Evolutionary conservation across 1,284 basidiomycete genomes (phyloP).

Genomic region (Gymnopus androsaceus): DNA sequence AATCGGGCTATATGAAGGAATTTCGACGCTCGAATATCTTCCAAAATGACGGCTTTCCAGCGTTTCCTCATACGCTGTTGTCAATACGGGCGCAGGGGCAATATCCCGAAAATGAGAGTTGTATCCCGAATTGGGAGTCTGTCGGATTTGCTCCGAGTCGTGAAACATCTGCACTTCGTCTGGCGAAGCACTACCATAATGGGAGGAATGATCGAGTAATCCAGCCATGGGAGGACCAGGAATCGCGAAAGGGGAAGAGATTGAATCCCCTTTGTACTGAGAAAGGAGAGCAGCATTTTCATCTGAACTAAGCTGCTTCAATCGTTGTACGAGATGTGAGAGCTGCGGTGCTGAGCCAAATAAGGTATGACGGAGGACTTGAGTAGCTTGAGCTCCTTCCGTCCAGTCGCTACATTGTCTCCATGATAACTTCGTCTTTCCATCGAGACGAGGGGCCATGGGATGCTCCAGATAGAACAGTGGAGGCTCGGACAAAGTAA

Average conservation of each 20-base stretch:
- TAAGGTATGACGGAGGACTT: constrained; percentile 65
- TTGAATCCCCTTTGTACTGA: background rate
- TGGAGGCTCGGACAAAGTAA: constrained; percentile 66
- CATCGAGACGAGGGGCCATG: constrained; percentile 32
- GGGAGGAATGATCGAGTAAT: constrained; percentile 21
- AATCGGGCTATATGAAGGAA: background rate
- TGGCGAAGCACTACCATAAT: background rate
- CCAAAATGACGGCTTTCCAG: background rate
- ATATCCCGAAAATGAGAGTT: background rate
- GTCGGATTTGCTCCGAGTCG: background rate
- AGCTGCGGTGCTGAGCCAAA: constrained; percentile 53
- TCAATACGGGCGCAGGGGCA: background rate
- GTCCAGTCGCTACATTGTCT: constrained; percentile 76
- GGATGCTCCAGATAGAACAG: constrained; percentile 64
- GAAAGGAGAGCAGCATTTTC: constrained; percentile 5
- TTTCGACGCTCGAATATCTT: background rate
- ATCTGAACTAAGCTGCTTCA: background rate
- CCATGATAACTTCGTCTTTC: constrained; percentile 51
- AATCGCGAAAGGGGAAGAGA: constrained; percentile 13
- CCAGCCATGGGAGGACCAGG: constrained; percentile 18
- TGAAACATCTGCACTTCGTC: background rate
- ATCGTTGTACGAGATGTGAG: constrained; percentile 8
- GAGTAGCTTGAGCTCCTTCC: constrained; percentile 69
- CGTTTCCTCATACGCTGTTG: background rate
- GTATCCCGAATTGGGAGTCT: background rate